Base-by-base conservation (phyloP, 805 yeast species). In the Nakazawaea sp. region DNA sequence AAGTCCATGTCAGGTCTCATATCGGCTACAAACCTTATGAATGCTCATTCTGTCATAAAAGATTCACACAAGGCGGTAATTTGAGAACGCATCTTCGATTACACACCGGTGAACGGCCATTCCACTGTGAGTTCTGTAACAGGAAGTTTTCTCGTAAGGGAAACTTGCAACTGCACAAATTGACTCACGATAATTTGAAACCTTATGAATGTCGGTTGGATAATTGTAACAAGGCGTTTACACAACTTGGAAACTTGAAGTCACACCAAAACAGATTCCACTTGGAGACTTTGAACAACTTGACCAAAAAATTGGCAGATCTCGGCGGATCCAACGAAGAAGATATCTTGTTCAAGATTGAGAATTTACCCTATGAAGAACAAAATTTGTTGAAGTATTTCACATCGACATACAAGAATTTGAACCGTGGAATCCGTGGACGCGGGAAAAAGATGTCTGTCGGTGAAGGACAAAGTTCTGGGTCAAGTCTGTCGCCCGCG, bases 231-330 rank as follows among this genome's bases (percentile, higher is more conserved):
- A 88, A 87, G 61, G 70, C 81, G 4, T 89, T 89, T 51, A 84
- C 96, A 1, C 97, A 89, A 62, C 66, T 89, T 49, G 97, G 97
- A 3, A 89, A 89, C 52, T 70, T 89, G 66, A 89, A 90, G 59
- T 84, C 95, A 1, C 97, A 90, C 58, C 97, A 89, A 54, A 90
- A 89, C 59, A 69, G 89, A 48, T 87, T 88, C 53, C 97, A 88
- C 57, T 59, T 78, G 45, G 74, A 73, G 12, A 79, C 94, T 0
- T 65, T 90, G 45, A 76, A 76, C 46, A 64, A 64, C 23, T 63
- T 88, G 53, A 84, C 94, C 1, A 72, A 67, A 41, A 74, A 68
- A 46, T 59, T 83, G 43, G 88, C 90, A 1, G 78, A 75, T 45
- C 58, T 78, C 37, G 74, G 78, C 16, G 70, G 73, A 3, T 36